These are phyloP conservation scores for Tillandsia fasciculata DNA, from an alignment of 176 grass and related monocot species.

Conservation along the genomic window DNA sequence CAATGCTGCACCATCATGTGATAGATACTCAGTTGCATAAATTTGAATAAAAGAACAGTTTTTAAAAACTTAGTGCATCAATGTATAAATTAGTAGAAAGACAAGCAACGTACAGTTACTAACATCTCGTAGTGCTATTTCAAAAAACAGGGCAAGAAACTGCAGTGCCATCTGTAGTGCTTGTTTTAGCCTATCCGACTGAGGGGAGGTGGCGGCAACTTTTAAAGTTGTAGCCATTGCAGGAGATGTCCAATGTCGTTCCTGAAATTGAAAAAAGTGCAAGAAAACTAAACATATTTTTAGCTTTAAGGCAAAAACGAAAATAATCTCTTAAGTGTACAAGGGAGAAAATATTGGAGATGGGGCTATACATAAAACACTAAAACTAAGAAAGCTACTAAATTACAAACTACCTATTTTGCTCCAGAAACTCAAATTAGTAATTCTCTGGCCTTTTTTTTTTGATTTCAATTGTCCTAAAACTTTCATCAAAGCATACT, in stretches of 20 bases:
- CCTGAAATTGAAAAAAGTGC: slow-evolving; percentile 31
- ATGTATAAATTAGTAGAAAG: slow-evolving; percentile 18
- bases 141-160: slow-evolving; percentile 64
- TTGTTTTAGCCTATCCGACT: slow-evolving; percentile 71
- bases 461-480: too few species aligned
- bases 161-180: slow-evolving; percentile 62
- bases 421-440: too few species aligned
- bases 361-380: not conserved
- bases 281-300: not conserved
- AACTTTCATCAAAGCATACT: too few species aligned
- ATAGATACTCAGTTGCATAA: slow-evolving; percentile 21
- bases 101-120: slow-evolving; percentile 54
- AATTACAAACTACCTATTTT: too few species aligned
- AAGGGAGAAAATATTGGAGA: not conserved
- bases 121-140: slow-evolving; percentile 52
- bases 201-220: slow-evolving; percentile 46
- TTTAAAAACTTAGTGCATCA: not conserved
- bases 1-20: slow-evolving; percentile 56
- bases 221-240: slow-evolving; percentile 62
- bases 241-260: slow-evolving; percentile 89
- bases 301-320: not conserved
- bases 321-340: not conserved
- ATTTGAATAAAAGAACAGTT: not conserved
- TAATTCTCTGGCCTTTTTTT: too few species aligned
- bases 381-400: not conserved